A percentile compares a stretch with the other conserved stretches of the same genome.
phyloP scores from a whole-genome alignment of 208 protist species.

The Leishmania martiniquensis region DNA sequence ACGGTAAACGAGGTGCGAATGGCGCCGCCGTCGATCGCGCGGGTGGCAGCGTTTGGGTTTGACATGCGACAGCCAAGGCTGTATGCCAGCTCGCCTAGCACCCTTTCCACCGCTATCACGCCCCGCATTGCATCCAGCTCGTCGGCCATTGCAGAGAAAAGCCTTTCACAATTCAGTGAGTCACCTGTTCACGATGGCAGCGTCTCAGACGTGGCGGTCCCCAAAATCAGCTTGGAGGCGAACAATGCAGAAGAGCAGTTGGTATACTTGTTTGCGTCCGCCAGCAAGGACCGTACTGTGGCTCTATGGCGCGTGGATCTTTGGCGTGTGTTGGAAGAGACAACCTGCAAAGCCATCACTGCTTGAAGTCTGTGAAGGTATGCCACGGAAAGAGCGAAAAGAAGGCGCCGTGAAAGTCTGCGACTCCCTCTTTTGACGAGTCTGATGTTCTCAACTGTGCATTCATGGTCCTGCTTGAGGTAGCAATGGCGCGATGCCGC shows the following conservation, averaged over 20 bases:
- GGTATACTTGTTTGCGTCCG: slow-evolving; percentile 75
- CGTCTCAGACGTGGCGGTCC: neutral
- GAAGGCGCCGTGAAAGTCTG: neutral
- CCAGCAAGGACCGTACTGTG: slow-evolving; percentile 65
- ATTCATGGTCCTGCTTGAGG: neutral
- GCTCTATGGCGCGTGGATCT: slow-evolving; percentile 82
- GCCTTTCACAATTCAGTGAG: neutral
- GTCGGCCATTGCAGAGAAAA: neutral
- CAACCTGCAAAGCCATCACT: neutral
- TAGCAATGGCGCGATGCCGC: neutral
- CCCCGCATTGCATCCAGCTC: neutral
- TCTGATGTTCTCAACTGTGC: neutral
- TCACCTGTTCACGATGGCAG: neutral
- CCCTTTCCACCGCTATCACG: neutral
- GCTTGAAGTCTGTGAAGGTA: neutral
- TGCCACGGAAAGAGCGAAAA: neutral
- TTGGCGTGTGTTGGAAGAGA: slow-evolving; percentile 29
- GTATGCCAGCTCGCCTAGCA: slow-evolving; percentile 18
- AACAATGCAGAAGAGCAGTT: slow-evolving; percentile 8
- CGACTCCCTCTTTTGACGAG: neutral
- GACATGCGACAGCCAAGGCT: slow-evolving; percentile 56
- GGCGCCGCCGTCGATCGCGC: slow-evolving; percentile 23
- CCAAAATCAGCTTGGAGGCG: neutral
- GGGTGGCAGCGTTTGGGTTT: slow-evolving; percentile 63
- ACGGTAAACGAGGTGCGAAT: slow-evolving; percentile 62